phyloP scores from a whole-genome alignment of 768 basidiomycete species.

The Suillus placidus region DNA sequence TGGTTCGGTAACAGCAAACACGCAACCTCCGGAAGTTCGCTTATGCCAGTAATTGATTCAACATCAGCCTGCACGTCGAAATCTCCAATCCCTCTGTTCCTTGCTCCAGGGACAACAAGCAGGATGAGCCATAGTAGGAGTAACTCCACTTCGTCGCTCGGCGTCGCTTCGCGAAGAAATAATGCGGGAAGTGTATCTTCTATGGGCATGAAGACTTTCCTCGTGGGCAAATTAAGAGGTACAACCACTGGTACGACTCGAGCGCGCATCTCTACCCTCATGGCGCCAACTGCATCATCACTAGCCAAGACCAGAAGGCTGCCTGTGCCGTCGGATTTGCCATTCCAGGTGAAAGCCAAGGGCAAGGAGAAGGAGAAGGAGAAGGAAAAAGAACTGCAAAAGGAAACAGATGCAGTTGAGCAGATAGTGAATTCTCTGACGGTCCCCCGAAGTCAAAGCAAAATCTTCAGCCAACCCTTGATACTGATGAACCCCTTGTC shows the following conservation, averaged over 20 bases:
- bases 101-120: constrained; percentile 14
- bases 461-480: constrained; percentile 60
- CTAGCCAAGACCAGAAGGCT: constrained; percentile 52
- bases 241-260: constrained; percentile 17
- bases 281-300: constrained; percentile 79
- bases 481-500: constrained; percentile 28
- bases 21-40: constrained; percentile 21
- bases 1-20: constrained; percentile 18
- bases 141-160: constrained; percentile 41
- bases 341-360: constrained; percentile 7
- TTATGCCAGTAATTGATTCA: constrained; percentile 17
- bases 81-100: constrained; percentile 25
- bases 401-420: constrained; percentile 28
- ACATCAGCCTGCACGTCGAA: constrained; percentile 22
- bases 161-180: constrained; percentile 31
- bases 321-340: no score
- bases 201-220: constrained; percentile 30
- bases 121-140: constrained; percentile 18
- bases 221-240: constrained; percentile 10
- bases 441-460: constrained; percentile 28
- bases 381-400: constrained; percentile 14
- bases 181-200: constrained; percentile 29
- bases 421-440: constrained; percentile 38
- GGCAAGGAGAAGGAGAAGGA: constrained; percentile 19
- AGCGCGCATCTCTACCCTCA: constrained; percentile 46